These are phyloP conservation scores for Pseudogymnoascus sp. DNA, from an alignment of 2,329 filamentous ascomycete species.

Conservation along the genomic window DNA sequence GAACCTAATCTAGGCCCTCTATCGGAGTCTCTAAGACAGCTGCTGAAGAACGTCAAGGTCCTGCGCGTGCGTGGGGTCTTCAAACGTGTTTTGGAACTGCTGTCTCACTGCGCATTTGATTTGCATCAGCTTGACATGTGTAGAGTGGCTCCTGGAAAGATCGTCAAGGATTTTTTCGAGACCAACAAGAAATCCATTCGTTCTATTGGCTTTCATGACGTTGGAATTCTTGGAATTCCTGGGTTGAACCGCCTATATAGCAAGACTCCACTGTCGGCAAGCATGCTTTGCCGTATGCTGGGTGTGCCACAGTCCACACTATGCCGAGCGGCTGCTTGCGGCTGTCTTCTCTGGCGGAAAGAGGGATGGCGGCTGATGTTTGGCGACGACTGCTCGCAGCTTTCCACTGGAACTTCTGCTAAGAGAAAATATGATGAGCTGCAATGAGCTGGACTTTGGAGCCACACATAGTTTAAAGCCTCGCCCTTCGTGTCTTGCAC, in stretches of 20 bases:
- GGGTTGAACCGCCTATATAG: not conserved
- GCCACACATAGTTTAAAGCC: too few relatives aligned
- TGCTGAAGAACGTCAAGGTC: slow-evolving; percentile 12
- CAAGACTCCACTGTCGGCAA: not conserved
- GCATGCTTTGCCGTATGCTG: slow-evolving; percentile 10
- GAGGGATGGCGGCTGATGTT: slow-evolving; percentile 6
- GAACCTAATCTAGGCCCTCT: slow-evolving; percentile 12
- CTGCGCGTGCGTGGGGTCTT: slow-evolving; percentile 10
- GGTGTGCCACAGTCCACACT: slow-evolving; percentile 19
- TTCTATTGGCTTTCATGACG: not conserved
- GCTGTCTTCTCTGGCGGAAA: slow-evolving; percentile 11
- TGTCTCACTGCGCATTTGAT: slow-evolving; percentile 10
- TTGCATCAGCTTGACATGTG: slow-evolving; percentile 11
- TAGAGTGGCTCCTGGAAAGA: not conserved
- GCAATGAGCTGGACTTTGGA: not conserved
- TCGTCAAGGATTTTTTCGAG: slow-evolving; percentile 12
- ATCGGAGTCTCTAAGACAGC: slow-evolving; percentile 12
- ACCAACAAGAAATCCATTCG: slow-evolving; percentile 10
- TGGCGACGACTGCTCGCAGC: not conserved
- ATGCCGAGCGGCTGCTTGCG: slow-evolving; percentile 14
- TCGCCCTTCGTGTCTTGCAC: too few relatives aligned
- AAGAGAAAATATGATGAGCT: not conserved
- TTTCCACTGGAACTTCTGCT: not conserved
- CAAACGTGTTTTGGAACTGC: slow-evolving; percentile 8
- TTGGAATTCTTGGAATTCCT: not conserved